Base-by-base conservation (phyloP, 805 yeast genomes). In the Candida maesae region DNA sequence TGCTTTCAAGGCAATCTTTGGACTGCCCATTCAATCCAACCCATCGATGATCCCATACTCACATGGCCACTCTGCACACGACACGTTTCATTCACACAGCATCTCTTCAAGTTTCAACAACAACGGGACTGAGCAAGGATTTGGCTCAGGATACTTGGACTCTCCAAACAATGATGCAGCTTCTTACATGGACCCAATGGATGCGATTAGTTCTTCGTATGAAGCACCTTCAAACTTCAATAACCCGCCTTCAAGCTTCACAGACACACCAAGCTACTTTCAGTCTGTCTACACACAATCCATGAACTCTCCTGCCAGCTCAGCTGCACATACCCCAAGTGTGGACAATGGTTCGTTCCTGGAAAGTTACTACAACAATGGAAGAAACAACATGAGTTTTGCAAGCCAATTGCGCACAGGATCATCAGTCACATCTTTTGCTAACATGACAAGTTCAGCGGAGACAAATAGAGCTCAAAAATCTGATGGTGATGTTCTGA, bases 151-250 rank as follows among this genome's bases (percentile, higher is more conserved):
- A 6, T 55, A 44, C 33, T 16, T 55, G 23, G 58, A 55, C 26
- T 56, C 60, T 3, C 60, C 60, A 15, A 42, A 43, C n/a, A 41
- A 49, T 21, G 59, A 51, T 4, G 27, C 48, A n/a, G 41, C 41
- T 23, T 53, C 53, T 16, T 53, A 49, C n/a, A 35, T 57, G 42
- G 61, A 57, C 35, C 58, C 61, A 2, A 30, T 55, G 24, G 58
- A 55, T 27, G 47, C 56, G 2, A 46, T 55, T 5, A 46, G 53
- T 15, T 44, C 53, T 1, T 55, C 59, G 5, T 56, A 52, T 38
- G 61, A 55, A 3, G 41, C 58, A 6, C 58, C 61, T 10, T 53
- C 60, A 6, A 47, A 41, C 14, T 50, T 57, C 35, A 43, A 43
- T 19, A 33, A 41, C 10, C 30, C 35, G 4, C 37, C 52, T 2